Percentiles rank a stretch among this genome's conserved stretches.
These are phyloP conservation scores for Choanephora cucurbitarum DNA, from an alignment of 371 early-diverging fungal genomes.

Conservation along the genomic window DNA sequence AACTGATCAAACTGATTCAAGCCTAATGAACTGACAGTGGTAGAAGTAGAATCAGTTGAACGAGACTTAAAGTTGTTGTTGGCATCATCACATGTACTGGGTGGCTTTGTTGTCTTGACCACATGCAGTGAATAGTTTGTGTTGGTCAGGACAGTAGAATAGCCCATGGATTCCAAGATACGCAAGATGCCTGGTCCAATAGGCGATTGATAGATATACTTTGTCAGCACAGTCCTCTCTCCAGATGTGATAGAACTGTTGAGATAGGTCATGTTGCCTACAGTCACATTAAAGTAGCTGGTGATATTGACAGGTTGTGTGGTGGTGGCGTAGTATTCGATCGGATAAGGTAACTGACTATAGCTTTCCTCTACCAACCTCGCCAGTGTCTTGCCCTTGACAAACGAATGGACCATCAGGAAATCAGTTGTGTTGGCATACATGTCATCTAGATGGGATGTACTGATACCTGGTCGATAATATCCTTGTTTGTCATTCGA, in stretches of 20 bases:
- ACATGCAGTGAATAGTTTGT: conserved; percentile 24
- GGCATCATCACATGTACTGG: conserved; percentile 13
- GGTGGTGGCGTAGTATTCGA: conserved; percentile 13
- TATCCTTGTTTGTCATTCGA: conserved; percentile 1
- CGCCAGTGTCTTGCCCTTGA: conserved; percentile 15
- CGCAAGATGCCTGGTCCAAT: conserved; percentile 41
- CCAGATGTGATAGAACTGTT: neutral
- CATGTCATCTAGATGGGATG: conserved; percentile 24
- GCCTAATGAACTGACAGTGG: neutral
- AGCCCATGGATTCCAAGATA: conserved; percentile 40
- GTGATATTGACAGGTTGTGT: conserved; percentile 11
- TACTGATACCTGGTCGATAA: conserved; percentile 25
- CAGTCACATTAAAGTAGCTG: conserved; percentile 7
- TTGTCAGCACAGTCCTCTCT: neutral
- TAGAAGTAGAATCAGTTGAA: neutral
- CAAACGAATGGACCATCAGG: conserved; percentile 21
- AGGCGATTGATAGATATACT: conserved; percentile 21
- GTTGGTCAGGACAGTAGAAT: conserved; percentile 36
- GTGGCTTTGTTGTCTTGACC: conserved; percentile 17
- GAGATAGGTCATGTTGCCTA: conserved; percentile 6
- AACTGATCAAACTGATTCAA: neutral
- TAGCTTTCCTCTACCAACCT: conserved; percentile 19
- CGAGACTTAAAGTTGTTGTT: conserved; percentile 4
- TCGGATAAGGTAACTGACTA: conserved; percentile 5
- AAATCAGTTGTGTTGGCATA: conserved; percentile 28